Conservation (phyloP, 805 yeast genomes). For the Lachancea quebecensis region DNA sequence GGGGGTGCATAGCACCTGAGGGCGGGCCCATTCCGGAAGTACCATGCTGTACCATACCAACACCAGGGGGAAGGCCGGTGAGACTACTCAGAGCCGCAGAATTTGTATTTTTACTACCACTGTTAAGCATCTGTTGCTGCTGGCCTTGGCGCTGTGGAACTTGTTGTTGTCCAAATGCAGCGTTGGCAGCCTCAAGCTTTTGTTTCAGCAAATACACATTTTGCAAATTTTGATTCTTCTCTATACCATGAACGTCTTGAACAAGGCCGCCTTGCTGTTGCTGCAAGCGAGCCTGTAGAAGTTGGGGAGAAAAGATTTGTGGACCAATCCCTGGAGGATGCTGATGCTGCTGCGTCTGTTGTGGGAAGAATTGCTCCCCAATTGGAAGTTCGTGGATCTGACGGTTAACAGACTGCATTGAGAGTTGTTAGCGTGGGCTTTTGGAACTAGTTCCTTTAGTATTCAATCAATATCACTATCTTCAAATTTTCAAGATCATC, state of each 20-base stretch:
- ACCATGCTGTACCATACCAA: slow-evolving; percentile 23
- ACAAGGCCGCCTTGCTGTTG: slow-evolving; percentile 16
- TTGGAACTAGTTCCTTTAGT: neutral
- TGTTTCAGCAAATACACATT: slow-evolving; percentile 25
- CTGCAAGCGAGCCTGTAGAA: slow-evolving; percentile 20
- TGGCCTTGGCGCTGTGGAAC: slow-evolving; percentile 15
- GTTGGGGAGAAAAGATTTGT: slow-evolving; percentile 26
- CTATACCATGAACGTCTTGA: slow-evolving; percentile 13
- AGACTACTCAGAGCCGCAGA: slow-evolving; percentile 10
- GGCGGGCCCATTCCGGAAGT: slow-evolving; percentile 13
- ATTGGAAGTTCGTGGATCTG: slow-evolving; percentile 26
- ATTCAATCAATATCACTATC: neutral
- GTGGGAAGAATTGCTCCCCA: slow-evolving; percentile 26
- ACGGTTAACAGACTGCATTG: slow-evolving; percentile 14
- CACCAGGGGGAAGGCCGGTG: slow-evolving; percentile 22
- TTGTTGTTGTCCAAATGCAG: slow-evolving; percentile 14
- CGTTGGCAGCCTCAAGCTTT: slow-evolving; percentile 20
- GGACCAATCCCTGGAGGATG: slow-evolving; percentile 24
- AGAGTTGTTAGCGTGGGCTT: neutral
- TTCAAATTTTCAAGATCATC: neutral
- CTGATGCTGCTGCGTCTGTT: slow-evolving; percentile 17
- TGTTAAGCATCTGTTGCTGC: slow-evolving; percentile 13
- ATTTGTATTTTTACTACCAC: slow-evolving; percentile 6
- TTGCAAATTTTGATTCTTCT: slow-evolving; percentile 15
- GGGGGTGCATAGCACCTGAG: slow-evolving; percentile 8